phyloP scores from a whole-genome alignment of 345 rosid species.

The Corchorus capsularis region DNA sequence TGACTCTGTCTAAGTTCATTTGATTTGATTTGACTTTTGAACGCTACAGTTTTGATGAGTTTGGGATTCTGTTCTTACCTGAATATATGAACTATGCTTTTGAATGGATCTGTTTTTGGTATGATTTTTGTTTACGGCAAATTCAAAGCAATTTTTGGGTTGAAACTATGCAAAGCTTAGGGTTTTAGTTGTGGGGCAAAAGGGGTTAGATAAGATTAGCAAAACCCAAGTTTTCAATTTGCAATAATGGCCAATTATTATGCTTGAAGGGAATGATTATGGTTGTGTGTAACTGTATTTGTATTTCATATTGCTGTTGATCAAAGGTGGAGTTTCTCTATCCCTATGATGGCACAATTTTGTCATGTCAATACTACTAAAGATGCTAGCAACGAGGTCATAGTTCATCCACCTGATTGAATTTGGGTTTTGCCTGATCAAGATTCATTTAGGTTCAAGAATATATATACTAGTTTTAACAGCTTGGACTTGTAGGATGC shows the following conservation, averaged over 20 bases:
- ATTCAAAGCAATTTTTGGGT: background rate
- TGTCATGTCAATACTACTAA: background rate
- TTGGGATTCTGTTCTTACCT: background rate
- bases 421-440: background rate
- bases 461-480: background rate
- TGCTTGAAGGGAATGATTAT: background rate
- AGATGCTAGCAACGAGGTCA: background rate
- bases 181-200: background rate
- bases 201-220: background rate
- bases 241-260: background rate
- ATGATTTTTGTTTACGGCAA: background rate
- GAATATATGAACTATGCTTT: background rate
- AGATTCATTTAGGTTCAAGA: background rate
- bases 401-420: background rate
- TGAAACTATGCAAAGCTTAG: background rate
- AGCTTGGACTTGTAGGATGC: background rate
- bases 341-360: background rate
- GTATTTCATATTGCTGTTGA: background rate
- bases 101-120: background rate
- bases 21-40: background rate
- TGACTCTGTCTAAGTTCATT: background rate
- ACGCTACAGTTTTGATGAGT: background rate
- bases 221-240: background rate
- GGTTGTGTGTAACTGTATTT: background rate
- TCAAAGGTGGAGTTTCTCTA: background rate